Conservation (phyloP, 805 yeast genomes). For the Metschnikowia kunwiensis region DNA sequence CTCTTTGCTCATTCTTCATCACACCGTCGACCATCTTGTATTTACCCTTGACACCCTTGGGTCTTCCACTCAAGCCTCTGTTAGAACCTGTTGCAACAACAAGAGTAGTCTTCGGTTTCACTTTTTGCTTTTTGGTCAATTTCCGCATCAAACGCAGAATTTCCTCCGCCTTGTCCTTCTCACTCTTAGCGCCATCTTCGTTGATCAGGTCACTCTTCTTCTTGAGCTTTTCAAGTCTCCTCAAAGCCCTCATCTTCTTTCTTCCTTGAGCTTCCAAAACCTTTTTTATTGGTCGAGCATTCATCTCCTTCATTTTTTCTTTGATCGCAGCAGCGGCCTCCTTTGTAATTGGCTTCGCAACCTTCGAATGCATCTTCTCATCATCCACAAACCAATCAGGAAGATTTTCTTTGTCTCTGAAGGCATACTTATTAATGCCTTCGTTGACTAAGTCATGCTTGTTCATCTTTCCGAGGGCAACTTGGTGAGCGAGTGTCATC, state of each 20-base stretch:
- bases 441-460: constrained; percentile 87
- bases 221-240: constrained; percentile 81
- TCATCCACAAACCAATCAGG: constrained; percentile 98
- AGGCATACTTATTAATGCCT: constrained; percentile 87
- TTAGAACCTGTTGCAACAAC: constrained; percentile 86
- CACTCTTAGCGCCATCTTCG: constrained; percentile 84
- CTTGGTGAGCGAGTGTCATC: constrained; percentile 95
- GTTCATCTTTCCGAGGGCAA: constrained; percentile 83
- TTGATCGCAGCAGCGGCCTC: constrained; percentile 54
- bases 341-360: constrained; percentile 88
- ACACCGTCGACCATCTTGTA: constrained; percentile 99
- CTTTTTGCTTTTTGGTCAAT: constrained; percentile 66
- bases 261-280: constrained; percentile 97
- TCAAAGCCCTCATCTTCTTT: constrained; percentile 88
- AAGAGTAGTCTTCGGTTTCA: constrained; percentile 78
- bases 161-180: constrained; percentile 92
- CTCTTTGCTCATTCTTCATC: constrained; percentile 95
- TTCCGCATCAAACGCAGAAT: constrained; percentile 82
- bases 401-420: constrained; percentile 83
- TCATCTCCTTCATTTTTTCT: constrained; percentile 54
- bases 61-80: constrained; percentile 89
- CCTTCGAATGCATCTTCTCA: constrained; percentile 81
- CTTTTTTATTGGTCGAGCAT: constrained; percentile 98
- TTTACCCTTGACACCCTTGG: constrained; percentile 94
- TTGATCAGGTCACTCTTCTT: constrained; percentile 90